Base-by-base conservation (phyloP, 148 eudicot species). In the Silene conica region DNA sequence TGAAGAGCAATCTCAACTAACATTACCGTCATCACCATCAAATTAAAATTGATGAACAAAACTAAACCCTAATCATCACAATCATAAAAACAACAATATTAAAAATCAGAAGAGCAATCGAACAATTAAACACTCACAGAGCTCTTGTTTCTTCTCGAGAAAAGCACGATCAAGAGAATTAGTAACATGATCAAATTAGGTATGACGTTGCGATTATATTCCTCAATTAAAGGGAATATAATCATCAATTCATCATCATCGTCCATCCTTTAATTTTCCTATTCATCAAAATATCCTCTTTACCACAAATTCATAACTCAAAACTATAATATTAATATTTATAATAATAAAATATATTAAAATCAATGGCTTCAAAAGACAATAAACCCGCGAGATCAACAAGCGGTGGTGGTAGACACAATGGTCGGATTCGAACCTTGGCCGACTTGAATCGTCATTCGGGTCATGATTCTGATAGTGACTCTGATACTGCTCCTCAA, bases 361-460 rank as follows among this genome's bases (percentile, higher is more conserved):
- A 41, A 72, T 31, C 50, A 43, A 88, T 88, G 91, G 83, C 89
- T 19, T 87, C 98, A 3, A 91, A 91, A 50, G 96, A 93, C 80
- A 94, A 94, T 87, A 94, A 94, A 83, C 78, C 92, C 20, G 81
- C 76, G 20, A 93, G 88, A 73, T 86, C 55, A 50, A 50, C 89
- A 76, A 80, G 83, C 14, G 74, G 81, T 61, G 88, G 89, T 69
- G 73, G 79, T 6, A 72, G 86, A 9, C 87, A 88, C 15, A 20
- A 83, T 59, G 96, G 93, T 9, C 89, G 93, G 8, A 85, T 91
- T 74, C 90, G 98, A 5, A 91, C 93, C 31, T 89, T 94, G 10
- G 92, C 97, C 71, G 96, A 91, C 81, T 78, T 91, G 84, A 91
- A 91, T 74, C 92, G 98, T 31, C 98, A 91, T 0, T 80, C 97